Evolutionary conservation across 106 monocot species (phyloP), one percentile per base, ranked within the genome.

Genomic region (Dendrobium huoshanense): DNA sequence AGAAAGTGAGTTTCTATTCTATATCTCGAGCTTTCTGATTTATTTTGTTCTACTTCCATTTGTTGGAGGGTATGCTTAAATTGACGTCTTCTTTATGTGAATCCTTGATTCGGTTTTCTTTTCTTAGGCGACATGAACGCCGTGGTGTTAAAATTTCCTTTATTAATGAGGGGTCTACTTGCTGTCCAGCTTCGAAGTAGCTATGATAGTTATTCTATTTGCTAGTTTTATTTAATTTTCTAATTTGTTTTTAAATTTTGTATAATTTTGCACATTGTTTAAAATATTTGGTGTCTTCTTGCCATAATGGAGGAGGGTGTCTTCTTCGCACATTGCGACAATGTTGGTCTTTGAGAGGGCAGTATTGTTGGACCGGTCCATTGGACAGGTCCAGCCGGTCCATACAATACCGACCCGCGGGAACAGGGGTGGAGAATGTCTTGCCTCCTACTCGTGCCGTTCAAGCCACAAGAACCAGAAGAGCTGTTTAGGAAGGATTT

Each of bases 1-100:
- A 83, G 99, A 44, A 99, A 99, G 99, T 99, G 82, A 99, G 95
- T 91, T 79, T 9, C 51, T 43, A 84, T 11, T 15, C 27, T 49
- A 67, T 18, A 78, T 74, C 51, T 78, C 54, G 19, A 27, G 33
- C 51, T 82, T 17, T 75, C 22, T 13, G 18, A 9, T 78, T 73
- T 77, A 55, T 72, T 18, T 40, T 55, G 22, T 25, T 13, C 44
- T 55, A 25, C 29, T 37, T 16, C 37, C 37, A 33, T 70, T 70
- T 33, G 9, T 37, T 4, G 4, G 37, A 61, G 64, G 25, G 24
- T 24, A 25, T 65, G 10, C 70, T 70, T 33, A 70, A 70, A 70
- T 70, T 11, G 31, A 33, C 10, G 70, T 37, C 64, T 65, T 65
- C 64, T 24, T 9, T 24, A 65, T 65, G 25, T 65, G 64, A 65